Evolutionary conservation across 768 basidiomycete species (phyloP), one percentile per base, ranked within the genome.

Genomic region (Artomyces pyxidatus): DNA sequence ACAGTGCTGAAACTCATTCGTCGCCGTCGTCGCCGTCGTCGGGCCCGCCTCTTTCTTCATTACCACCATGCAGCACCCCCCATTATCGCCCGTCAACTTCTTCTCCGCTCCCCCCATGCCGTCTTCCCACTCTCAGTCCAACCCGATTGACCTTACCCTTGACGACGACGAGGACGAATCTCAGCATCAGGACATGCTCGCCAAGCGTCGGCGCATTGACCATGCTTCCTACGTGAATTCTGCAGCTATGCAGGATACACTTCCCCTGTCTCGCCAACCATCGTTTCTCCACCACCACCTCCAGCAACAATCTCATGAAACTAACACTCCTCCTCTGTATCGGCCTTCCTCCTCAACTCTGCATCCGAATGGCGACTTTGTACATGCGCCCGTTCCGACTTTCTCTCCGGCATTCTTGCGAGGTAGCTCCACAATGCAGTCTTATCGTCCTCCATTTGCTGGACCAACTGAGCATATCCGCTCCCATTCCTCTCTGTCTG

Each of bases 131-230:
- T 65, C 66, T 50, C 71, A 72, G 54, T 68, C 73, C 12, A 71
- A 76, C 57, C 77, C 73, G 56, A 87, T 87, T 63, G 85, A 86
- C 71, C 73, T 87, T 52, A 86, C 83, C 22, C 68, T 71, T 52
- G 84, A 83, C 65, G 83, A 85, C 64, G 82, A 83, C 59, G 77
- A 77, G 58, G 64, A 68, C 58, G 45, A 46, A 19, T 68, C 70
- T 51, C 63, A 61, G 55, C 56, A 66, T 54, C 51, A 57, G 48
- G 28, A 49, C 16, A 39, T 45, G 32, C 50, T 16, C 61, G 56
- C 52, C 40, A 51, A 51, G 39, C 50, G 47, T 17, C 46, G 46
- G 28, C 49, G 53, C 19, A 26, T 49, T 21, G 56, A 54, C 7
- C 50, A 48, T 37, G 37, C 47, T 17, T 49, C 42, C 30, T 47